These are phyloP conservation scores for Plasmodium sp. DNA, from an alignment of 169 alveolate genomes.

Conservation along the genomic window DNA sequence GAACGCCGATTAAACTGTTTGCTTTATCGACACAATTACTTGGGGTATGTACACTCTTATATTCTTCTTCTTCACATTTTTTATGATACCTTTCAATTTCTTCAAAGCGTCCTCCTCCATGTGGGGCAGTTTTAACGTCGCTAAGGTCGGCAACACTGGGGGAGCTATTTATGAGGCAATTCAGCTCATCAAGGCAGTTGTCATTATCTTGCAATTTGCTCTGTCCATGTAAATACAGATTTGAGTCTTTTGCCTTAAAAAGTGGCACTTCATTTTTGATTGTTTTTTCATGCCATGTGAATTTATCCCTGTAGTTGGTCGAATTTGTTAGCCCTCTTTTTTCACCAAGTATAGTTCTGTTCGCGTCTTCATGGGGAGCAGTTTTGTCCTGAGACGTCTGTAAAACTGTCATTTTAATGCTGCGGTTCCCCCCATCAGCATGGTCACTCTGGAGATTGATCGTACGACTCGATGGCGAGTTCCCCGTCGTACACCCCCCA, in stretches of 20 bases:
- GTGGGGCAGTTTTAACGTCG: background rate
- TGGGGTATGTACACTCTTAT: conserved; percentile 5
- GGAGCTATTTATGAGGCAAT: conserved; percentile 8
- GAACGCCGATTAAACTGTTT: background rate
- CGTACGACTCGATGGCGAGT: background rate
- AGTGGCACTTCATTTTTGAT: background rate
- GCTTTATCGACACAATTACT: background rate
- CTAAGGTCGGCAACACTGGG: background rate
- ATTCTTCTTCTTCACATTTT: conserved; percentile 39
- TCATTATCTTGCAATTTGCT: conserved; percentile 17
- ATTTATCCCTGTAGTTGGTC: background rate
- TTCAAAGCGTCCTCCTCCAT: background rate
- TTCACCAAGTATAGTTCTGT: background rate
- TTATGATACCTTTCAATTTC: conserved; percentile 10
- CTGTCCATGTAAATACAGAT: background rate
- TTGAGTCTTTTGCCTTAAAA: background rate
- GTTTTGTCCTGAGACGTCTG: background rate
- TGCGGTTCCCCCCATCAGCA: background rate
- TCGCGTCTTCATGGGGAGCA: background rate
- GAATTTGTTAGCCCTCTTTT: background rate
- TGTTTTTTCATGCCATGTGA: background rate
- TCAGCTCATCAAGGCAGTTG: conserved; percentile 24
- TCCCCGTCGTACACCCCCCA: background rate
- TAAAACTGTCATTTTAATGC: background rate
- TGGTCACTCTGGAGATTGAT: background rate